Conservation (phyloP, 2,329 filamentous ascomycete genomes). For the Sporothrix pallida region DNA sequence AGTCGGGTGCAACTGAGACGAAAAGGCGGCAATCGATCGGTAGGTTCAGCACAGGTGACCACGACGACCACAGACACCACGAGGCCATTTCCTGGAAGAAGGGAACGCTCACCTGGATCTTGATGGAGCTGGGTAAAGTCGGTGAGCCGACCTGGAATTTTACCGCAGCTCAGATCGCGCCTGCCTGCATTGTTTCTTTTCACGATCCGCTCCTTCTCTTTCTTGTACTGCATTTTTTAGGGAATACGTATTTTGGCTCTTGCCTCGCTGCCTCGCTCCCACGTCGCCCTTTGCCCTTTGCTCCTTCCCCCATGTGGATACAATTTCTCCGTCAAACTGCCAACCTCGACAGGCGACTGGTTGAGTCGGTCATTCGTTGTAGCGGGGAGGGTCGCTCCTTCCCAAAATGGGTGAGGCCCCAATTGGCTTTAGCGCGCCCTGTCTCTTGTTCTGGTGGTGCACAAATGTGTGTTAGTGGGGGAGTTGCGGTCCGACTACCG, state of each 20-base stretch:
- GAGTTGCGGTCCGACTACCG: conserved; percentile 31
- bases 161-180: conserved; percentile 9
- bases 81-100: neutral
- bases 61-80: neutral
- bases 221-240: neutral
- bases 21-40: neutral
- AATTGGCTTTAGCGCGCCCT: neutral
- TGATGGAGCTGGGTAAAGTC: neutral
- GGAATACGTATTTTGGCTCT: neutral
- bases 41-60: too few relatives aligned
- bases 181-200: neutral
- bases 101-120: neutral
- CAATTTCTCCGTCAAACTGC: conserved; percentile 11
- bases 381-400: conserved; percentile 2
- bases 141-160: conserved; percentile 14
- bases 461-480: conserved; percentile 10
- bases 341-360: too few relatives aligned
- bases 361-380: neutral
- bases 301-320: conserved; percentile 17
- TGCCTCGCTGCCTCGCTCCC: neutral
- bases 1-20: conserved; percentile 1
- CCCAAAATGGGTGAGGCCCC: conserved; percentile 12
- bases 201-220: conserved; percentile 12
- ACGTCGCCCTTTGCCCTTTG: neutral
- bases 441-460: neutral